Base-by-base conservation (phyloP, 805 yeast genomes). In the Cyberlindnera galapagoensis region DNA sequence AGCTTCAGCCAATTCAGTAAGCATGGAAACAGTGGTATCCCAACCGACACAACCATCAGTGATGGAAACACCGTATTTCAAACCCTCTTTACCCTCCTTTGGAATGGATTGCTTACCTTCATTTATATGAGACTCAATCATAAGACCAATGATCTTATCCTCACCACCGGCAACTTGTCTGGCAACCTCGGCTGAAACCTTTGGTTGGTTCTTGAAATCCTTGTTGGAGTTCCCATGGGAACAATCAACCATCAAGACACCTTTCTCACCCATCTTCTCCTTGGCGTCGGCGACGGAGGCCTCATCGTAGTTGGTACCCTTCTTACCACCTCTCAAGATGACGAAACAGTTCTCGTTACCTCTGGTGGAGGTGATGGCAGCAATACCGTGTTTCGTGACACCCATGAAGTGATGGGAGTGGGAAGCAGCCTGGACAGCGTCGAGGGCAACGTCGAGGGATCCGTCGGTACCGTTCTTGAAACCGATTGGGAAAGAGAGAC, bases 391-490 rank as follows among this genome's bases (percentile, higher is more conserved):
- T 63, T 92, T 90, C 40, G 98, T 92, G 54, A 92, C 97, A 46
- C 95, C 92, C 81, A 90, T 74, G 69, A 90, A 90, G 63, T 88
- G 97, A 57, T 90, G 98, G 29, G 94, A 75, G 55, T 80, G 80
- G 24, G 90, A 69, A 26, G 98, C 94, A 28, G 98, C 92, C 58
- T 79, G 73, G 48, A 85, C 82, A 24, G 98, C 97, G 58, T 88
- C 98, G 31, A 92, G 67, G 9, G 98, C 95, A 41, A 90, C 97
- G 38, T 76, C 81, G 41, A 90, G 67, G 31, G 92, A 71, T 56
- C 98, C 98, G 59, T 90, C 98, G 25, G 98, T 90, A 61, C 97
- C 98, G 59, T 90, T 90, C 67, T 90, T 90, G 81, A 90, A 90
- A 31, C 98, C 98, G 36, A 90, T 78, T 38, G 98, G 98, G 90